Conservation (phyloP, 129 eudicot genomes). For the Lactuca saligna region DNA sequence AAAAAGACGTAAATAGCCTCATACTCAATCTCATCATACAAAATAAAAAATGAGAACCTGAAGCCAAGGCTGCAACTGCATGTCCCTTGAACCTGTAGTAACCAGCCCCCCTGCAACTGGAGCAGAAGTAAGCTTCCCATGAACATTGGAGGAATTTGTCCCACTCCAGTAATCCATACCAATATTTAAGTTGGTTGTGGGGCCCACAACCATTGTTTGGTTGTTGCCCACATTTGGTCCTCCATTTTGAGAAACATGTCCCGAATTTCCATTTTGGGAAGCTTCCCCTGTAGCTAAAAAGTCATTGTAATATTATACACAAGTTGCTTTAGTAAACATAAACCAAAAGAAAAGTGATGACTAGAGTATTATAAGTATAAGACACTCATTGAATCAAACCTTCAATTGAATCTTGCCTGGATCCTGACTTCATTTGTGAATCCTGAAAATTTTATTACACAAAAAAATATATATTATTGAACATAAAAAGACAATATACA, state of each 20-base stretch:
- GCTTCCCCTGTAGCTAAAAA: constrained; percentile 56
- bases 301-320: neutral
- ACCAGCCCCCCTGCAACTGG: constrained; percentile 66
- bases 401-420: constrained; percentile 70
- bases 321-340: constrained; percentile 20
- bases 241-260: constrained; percentile 76
- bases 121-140: constrained; percentile 58
- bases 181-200: constrained; percentile 82
- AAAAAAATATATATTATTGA: no score
- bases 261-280: constrained; percentile 69
- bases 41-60: constrained; percentile 45
- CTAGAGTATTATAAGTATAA: no score
- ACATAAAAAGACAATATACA: neutral
- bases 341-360: constrained; percentile 2
- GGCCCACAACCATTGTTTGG: constrained; percentile 61
- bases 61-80: constrained; percentile 75
- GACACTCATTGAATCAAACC: constrained; percentile 45
- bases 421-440: constrained; percentile 73
- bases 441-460: constrained; percentile 50
- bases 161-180: constrained; percentile 96
- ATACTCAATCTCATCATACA: no score
- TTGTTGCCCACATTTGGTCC: constrained; percentile 56
- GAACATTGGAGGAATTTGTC: constrained; percentile 48
- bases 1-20: no score
- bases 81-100: constrained; percentile 65